A percentile compares a stretch with the other conserved stretches of the same genome.
Conservation (phyloP, 1,284 basidiomycete species). For the Sporisorium exsertum region DNA sequence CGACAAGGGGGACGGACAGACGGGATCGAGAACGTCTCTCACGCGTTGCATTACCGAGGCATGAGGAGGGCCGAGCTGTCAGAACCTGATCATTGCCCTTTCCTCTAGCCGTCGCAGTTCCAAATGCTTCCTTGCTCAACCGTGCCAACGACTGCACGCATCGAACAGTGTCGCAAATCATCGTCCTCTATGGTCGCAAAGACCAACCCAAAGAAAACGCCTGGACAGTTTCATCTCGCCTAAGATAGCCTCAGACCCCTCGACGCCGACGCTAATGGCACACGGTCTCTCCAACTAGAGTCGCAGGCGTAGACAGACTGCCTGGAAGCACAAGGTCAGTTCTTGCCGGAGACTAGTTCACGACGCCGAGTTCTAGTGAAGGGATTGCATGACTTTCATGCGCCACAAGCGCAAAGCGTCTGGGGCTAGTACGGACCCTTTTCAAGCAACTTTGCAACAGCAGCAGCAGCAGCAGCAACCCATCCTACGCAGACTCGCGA, state of each 20-base stretch:
- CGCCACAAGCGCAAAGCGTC: not conserved
- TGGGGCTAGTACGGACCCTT: no score
- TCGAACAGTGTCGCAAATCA: not conserved
- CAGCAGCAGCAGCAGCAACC: not conserved
- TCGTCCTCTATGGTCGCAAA: not conserved
- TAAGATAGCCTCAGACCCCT: not conserved
- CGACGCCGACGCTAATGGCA: slow-evolving; percentile 8
- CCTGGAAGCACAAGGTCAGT: not conserved
- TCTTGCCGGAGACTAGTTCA: not conserved
- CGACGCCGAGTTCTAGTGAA: not conserved
- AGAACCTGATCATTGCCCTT: not conserved
- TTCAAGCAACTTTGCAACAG: no score
- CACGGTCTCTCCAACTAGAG: not conserved
- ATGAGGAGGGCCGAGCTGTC: not conserved
- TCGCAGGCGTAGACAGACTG: not conserved
- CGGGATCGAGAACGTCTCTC: not conserved
- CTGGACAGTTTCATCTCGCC: slow-evolving; percentile 9
- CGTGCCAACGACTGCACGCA: not conserved
- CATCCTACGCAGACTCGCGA: not conserved
- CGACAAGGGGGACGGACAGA: no score
- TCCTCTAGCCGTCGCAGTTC: no score
- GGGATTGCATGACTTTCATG: not conserved
- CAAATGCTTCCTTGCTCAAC: not conserved
- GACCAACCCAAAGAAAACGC: not conserved
- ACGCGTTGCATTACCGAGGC: not conserved